A percentile compares a stretch with the other conserved stretches of the same genome.
Evolutionary conservation across 768 basidiomycete species (phyloP).

Genomic region (Steccherinum ochraceum): DNA sequence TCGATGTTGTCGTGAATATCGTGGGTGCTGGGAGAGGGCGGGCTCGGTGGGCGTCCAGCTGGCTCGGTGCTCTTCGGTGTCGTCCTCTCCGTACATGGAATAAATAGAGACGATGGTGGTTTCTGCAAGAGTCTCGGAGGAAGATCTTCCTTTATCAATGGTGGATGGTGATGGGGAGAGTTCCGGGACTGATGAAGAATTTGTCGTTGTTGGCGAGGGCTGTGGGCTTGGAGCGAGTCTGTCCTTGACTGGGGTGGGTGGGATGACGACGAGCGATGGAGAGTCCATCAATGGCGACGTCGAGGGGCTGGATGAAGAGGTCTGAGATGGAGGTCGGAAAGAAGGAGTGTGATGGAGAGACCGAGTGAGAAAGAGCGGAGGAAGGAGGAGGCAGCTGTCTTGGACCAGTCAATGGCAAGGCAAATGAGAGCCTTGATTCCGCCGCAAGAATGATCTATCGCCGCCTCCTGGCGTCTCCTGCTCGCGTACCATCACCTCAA

Average conservation of each 20-base stretch:
- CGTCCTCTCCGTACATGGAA: slow-evolving; percentile 76
- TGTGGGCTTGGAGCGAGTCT: slow-evolving; percentile 19
- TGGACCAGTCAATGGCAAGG: too few relatives aligned
- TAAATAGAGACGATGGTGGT: slow-evolving; percentile 80
- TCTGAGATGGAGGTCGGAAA: not conserved
- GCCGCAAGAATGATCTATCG: too few relatives aligned
- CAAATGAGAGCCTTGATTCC: too few relatives aligned
- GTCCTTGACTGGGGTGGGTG: slow-evolving; percentile 19
- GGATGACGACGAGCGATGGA: slow-evolving; percentile 20
- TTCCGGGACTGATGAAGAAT: slow-evolving; percentile 31
- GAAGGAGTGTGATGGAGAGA: slow-evolving; percentile 10
- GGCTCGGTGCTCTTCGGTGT: slow-evolving; percentile 14
- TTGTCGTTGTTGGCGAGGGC: slow-evolving; percentile 24
- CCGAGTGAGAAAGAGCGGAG: slow-evolving; percentile 4
- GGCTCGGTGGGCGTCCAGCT: slow-evolving; percentile 38
- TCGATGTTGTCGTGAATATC: slow-evolving; percentile 17
- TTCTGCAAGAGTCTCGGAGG: too few relatives aligned
- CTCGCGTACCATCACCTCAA: too few relatives aligned
- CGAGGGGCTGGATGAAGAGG: slow-evolving; percentile 4
- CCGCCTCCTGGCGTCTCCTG: too few relatives aligned
- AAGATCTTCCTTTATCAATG: slow-evolving; percentile 40
- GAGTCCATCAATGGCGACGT: slow-evolving; percentile 15
- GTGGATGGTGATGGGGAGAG: slow-evolving; percentile 23
- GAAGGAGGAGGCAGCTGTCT: slow-evolving; percentile 3
- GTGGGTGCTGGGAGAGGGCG: slow-evolving; percentile 1